These are phyloP conservation scores for Neospora caninum DNA, from an alignment of 169 alveolate genomes.

Conservation along the genomic window DNA sequence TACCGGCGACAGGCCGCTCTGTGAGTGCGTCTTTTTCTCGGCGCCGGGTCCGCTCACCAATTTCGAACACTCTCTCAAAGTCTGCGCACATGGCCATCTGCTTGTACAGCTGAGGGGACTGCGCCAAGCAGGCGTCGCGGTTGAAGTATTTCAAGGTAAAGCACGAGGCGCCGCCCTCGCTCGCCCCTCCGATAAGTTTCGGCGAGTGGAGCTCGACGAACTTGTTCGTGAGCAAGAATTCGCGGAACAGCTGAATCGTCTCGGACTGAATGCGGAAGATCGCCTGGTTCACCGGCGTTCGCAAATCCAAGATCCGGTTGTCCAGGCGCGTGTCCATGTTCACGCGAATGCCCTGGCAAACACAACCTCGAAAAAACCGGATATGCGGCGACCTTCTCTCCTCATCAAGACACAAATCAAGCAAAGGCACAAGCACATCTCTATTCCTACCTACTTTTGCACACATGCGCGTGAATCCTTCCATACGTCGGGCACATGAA, in stretches of 20 bases:
- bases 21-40: too few relatives aligned
- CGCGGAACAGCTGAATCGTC: conserved; percentile 90
- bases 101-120: conserved; percentile 99
- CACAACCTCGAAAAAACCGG: conserved; percentile 72
- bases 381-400: conserved; percentile 65
- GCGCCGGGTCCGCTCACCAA: conserved; percentile 86
- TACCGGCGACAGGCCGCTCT: too few relatives aligned
- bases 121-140: conserved; percentile 93
- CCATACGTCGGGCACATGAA: too few relatives aligned
- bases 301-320: conserved; percentile 95
- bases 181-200: conserved; percentile 97
- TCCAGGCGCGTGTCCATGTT: conserved; percentile 96
- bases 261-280: conserved; percentile 94
- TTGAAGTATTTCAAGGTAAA: conserved; percentile 95
- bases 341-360: conserved; percentile 88
- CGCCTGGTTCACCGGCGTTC: conserved; percentile 85
- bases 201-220: conserved; percentile 99
- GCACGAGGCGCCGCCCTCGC: conserved; percentile 99
- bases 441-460: too few relatives aligned
- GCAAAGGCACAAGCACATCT: not conserved
- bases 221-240: conserved; percentile 62
- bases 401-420: not conserved
- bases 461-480: too few relatives aligned
- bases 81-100: conserved; percentile 98
- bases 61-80: conserved; percentile 97